Evolutionary conservation across 1,284 basidiomycete genomes (phyloP).

Genomic region (Sphagnurus paluster): DNA sequence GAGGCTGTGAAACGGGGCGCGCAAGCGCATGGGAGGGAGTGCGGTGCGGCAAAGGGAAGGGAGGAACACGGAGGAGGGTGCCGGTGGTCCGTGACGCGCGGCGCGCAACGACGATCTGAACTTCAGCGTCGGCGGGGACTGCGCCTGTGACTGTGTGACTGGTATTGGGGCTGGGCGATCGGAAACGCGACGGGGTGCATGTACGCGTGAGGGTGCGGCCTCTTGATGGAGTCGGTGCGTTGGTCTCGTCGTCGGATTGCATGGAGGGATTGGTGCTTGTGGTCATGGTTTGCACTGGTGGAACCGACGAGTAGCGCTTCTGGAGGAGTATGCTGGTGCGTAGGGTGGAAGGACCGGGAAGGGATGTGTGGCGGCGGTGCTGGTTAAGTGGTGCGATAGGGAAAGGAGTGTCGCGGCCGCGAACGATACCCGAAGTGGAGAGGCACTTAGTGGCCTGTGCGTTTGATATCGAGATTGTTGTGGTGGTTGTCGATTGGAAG

Average conservation of each 20-base stretch:
- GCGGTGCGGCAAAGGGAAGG: slow-evolving; percentile 11
- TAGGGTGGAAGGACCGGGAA: not conserved
- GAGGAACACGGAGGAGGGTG: slow-evolving; percentile 9
- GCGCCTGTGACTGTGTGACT: slow-evolving; percentile 1
- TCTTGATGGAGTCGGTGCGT: not conserved
- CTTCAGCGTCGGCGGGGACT: not conserved
- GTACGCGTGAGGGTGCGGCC: slow-evolving; percentile 5
- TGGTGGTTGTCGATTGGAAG: not conserved
- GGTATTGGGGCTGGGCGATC: not conserved
- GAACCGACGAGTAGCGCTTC: slow-evolving; percentile 2
- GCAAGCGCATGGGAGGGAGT: too few relatives aligned
- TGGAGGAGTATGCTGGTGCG: not conserved
- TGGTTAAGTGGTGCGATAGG: slow-evolving; percentile 5
- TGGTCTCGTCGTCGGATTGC: not conserved
- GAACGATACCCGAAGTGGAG: slow-evolving; percentile 6
- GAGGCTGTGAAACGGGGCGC: slow-evolving; percentile 2
- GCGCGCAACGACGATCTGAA: not conserved
- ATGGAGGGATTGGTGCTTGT: not conserved
- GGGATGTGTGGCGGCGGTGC: not conserved
- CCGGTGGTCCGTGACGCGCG: slow-evolving; percentile 4
- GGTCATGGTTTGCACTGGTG: not conserved
- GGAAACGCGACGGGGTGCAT: not conserved
- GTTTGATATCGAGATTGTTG: not conserved
- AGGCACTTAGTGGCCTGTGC: too few relatives aligned
- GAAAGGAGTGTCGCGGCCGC: slow-evolving; percentile 12